phyloP scores from a whole-genome alignment of 495 filamentous ascomycete species.

The Podospora pseudoanserina region DNA sequence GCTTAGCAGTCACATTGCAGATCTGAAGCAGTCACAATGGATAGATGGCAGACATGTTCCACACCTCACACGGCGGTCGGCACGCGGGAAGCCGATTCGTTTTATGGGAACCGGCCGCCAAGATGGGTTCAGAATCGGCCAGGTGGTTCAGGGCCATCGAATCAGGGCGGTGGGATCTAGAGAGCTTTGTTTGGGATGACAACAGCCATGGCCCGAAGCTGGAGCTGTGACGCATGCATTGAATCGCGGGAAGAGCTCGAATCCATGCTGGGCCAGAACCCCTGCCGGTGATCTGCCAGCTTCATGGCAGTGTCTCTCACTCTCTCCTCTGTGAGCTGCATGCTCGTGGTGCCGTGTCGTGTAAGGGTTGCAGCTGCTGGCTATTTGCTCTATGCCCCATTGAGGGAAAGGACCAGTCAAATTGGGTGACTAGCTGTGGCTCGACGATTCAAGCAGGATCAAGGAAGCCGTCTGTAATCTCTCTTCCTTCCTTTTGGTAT shows the following conservation, averaged over 20 bases:
- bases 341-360: neutral
- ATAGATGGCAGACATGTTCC: neutral
- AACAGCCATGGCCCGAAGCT: conserved; percentile 1
- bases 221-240: conserved; percentile 18
- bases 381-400: neutral
- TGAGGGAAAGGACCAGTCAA: neutral
- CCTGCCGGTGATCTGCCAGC: neutral
- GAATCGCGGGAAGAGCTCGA: conserved; percentile 7
- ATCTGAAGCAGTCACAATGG: neutral
- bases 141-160: neutral
- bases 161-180: neutral
- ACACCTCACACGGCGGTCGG: neutral
- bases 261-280: neutral
- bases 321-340: no score
- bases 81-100: neutral
- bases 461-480: conserved; percentile 7
- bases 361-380: neutral
- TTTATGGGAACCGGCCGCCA: neutral
- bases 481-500: conserved; percentile 16
- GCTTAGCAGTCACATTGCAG: neutral
- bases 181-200: neutral
- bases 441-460: conserved; percentile 2
- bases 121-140: neutral
- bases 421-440: neutral
- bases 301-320: neutral